Evolutionary conservation across 495 filamentous ascomycete genomes (phyloP), one percentile per base, ranked within the genome.

Genomic region (Podospora conica): DNA sequence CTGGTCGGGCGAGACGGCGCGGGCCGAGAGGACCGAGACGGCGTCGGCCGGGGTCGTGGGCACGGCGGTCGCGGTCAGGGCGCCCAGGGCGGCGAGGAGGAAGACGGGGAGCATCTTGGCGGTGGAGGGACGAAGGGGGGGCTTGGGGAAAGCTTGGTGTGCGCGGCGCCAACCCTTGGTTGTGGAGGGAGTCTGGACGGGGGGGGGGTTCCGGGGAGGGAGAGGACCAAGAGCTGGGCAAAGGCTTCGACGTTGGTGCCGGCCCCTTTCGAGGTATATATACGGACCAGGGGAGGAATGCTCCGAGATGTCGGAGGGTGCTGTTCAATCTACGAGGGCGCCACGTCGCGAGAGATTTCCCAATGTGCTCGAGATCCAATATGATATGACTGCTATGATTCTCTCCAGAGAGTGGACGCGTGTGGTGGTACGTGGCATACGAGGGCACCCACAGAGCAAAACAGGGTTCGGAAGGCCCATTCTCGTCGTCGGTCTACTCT

Each of bases 1-100:
- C 31, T 66, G 66, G 67, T 78, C 73, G 18, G 75, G 75, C 53
- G 48, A 54, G 8, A 63, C 62, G 20, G 66, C 66, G 20, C 69
- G 69, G 25, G 27, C 40, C 7, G 6, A 2, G 40, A 48, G 40
- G 40, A 48, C 40, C 40, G 40, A 48, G 18, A 48, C 24, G 24
- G 65, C 62, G 21, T 63, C 63, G 23, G 18, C 53, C 23, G 54
- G n/a, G 40, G 56, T 3, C 12, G 58, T 58, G 2, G 67, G 63
- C 6, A 69, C 55, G 24, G 59, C 67, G 27, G 28, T n/a, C 9
- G 63, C 53, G 23, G 59, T 58, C 24, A 69, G 54, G 31, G 40
- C 40, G 40, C 40, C 40, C 15, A 69, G 58, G 29, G 65, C 53
- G 11, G 65, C 53, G 9, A 55, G 25, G 9, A 55, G 60, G 53